phyloP scores from a whole-genome alignment of 768 basidiomycete genomes.

The Xanthoconium stramineum region DNA sequence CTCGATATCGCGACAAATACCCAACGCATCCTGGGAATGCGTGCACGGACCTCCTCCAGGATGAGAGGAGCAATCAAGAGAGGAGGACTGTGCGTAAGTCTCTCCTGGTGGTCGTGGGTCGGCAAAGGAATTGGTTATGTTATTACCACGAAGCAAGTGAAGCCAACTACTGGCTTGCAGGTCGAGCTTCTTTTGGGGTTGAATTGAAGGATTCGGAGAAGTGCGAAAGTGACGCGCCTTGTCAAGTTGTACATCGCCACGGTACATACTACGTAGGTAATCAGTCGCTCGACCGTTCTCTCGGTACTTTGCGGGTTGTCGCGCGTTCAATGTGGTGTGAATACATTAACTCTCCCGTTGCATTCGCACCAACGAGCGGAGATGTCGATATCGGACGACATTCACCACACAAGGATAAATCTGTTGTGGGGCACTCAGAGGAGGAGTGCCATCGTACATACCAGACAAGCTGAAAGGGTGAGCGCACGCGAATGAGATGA shows the following conservation, averaged over 20 bases:
- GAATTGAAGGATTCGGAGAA: slow-evolving; percentile 60
- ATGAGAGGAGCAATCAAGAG: slow-evolving; percentile 34
- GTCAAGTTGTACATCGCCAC: slow-evolving; percentile 9
- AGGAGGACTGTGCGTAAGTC: slow-evolving; percentile 80
- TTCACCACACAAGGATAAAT: slow-evolving; percentile 8
- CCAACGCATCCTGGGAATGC: neutral
- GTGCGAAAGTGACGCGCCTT: slow-evolving; percentile 46
- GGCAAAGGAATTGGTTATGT: neutral
- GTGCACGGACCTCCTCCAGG: neutral
- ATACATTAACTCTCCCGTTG: slow-evolving; percentile 11
- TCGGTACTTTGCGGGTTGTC: neutral
- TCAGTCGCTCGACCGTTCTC: slow-evolving; percentile 1
- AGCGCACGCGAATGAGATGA: neutral
- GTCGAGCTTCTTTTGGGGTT: slow-evolving; percentile 48
- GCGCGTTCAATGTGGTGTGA: slow-evolving; percentile 8
- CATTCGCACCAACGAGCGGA: slow-evolving; percentile 2
- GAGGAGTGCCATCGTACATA: neutral
- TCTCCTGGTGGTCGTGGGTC: slow-evolving; percentile 52
- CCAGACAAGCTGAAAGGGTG: neutral
- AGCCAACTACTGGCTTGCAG: neutral
- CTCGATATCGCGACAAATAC: neutral
- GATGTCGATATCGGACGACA: slow-evolving; percentile 6
- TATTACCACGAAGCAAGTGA: neutral
- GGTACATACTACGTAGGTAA: neutral
- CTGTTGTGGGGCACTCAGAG: slow-evolving; percentile 13